A percentile compares a stretch with the other conserved stretches of the same genome.
Evolutionary conservation across 257 asterid genomes (phyloP).

Genomic region (Striga asiatica): DNA sequence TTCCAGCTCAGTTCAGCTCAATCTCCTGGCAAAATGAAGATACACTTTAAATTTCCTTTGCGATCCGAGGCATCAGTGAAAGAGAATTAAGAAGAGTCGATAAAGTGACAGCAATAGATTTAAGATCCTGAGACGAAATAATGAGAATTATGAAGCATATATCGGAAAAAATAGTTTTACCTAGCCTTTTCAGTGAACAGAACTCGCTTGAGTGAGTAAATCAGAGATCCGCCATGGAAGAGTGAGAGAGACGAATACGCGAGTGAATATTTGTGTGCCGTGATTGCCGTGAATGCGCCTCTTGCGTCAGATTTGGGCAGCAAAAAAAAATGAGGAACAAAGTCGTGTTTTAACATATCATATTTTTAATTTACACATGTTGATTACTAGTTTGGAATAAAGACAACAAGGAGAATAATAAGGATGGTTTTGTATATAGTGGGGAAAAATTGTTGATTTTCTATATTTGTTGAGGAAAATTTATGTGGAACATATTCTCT

Average conservation of each 20-base stretch:
- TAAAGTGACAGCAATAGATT: conserved; percentile 10
- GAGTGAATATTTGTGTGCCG: conserved; percentile 15
- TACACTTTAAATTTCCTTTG: not conserved
- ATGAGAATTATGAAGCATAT: not conserved
- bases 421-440: too few relatives aligned
- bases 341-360: not conserved
- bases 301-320: conserved; percentile 8
- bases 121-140: conserved; percentile 21
- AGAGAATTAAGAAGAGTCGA: not conserved
- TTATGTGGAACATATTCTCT: too few relatives aligned
- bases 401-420: too few relatives aligned
- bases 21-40: conserved; percentile 1
- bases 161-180: conserved; percentile 7
- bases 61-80: conserved; percentile 29
- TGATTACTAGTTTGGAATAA: too few relatives aligned
- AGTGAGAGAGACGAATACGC: conserved; percentile 7
- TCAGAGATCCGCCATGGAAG: conserved; percentile 43
- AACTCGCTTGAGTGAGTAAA: conserved; percentile 2
- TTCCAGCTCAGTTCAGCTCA: conserved; percentile 19
- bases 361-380: too few relatives aligned
- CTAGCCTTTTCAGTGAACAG: conserved; percentile 12
- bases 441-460: too few relatives aligned
- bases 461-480: too few relatives aligned
- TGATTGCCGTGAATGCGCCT: conserved; percentile 19
- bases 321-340: not conserved